phyloP scores from a whole-genome alignment of 495 filamentous ascomycete species.

The Aspergillus kassunensis region DNA sequence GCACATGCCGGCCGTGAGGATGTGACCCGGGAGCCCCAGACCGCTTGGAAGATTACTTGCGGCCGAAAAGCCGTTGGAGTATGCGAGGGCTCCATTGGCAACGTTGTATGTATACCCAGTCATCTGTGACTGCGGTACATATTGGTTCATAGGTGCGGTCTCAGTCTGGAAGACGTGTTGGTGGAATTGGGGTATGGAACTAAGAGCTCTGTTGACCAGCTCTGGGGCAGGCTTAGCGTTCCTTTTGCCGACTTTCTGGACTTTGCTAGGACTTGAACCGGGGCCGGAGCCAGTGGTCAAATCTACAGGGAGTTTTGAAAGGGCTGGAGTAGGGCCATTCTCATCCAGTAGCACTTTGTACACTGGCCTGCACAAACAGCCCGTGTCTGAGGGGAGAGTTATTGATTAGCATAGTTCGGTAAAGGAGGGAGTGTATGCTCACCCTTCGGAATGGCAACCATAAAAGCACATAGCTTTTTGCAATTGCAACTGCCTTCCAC shows the following conservation, averaged over 20 bases:
- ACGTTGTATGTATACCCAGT: not conserved
- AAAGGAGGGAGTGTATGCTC: not conserved
- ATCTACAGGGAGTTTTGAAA: constrained; percentile 11
- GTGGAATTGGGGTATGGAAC: constrained; percentile 18
- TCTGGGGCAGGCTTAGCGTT: constrained; percentile 25
- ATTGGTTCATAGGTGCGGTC: constrained; percentile 10
- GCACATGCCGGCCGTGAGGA: constrained; percentile 17
- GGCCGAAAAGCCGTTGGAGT: not conserved
- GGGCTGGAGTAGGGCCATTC: constrained; percentile 14
- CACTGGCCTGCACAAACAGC: constrained; percentile 39
- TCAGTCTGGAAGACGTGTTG: constrained; percentile 20
- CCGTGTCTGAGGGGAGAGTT: constrained; percentile 23
- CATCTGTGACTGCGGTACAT: constrained; percentile 1
- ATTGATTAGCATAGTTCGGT: not conserved
- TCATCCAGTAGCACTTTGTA: constrained; percentile 32
- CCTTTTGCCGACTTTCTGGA: constrained; percentile 27
- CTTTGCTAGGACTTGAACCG: constrained; percentile 19
- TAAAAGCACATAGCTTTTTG: constrained; percentile 46
- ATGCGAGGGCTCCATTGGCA: not conserved
- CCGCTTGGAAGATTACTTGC: not conserved
- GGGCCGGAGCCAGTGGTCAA: constrained; percentile 13
- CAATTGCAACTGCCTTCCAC: constrained; percentile 59
- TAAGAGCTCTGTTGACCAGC: constrained; percentile 27
- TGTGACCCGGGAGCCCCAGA: not conserved
- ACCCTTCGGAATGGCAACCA: constrained; percentile 51